Conservation (phyloP, 805 yeast genomes). For the Wickerhamomyces canadensis region DNA sequence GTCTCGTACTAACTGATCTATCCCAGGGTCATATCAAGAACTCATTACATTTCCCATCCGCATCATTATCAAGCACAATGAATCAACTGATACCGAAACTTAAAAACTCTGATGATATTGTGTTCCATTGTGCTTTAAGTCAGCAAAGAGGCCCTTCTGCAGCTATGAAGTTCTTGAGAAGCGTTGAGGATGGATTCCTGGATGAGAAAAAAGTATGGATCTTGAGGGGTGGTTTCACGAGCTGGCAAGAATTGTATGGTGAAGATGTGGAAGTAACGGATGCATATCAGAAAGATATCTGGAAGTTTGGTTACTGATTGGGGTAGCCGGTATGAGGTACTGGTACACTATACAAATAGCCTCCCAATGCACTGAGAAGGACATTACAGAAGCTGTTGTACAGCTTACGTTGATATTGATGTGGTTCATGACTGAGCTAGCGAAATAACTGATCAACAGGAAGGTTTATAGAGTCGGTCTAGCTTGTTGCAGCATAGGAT, state of each 20-base stretch:
- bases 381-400: too few relatives aligned
- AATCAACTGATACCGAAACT: slow-evolving; percentile 14
- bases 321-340: too few relatives aligned
- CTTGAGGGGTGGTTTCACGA: slow-evolving; percentile 76
- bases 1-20: slow-evolving; percentile 7
- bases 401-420: too few relatives aligned
- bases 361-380: too few relatives aligned
- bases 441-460: too few relatives aligned
- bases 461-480: too few relatives aligned
- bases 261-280: slow-evolving; percentile 60
- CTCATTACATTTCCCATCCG: slow-evolving; percentile 49
- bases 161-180: slow-evolving; percentile 52
- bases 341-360: too few relatives aligned
- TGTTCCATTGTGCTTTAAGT: slow-evolving; percentile 87
- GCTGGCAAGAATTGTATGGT: slow-evolving; percentile 79
- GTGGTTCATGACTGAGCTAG: too few relatives aligned
- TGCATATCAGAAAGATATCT: slow-evolving; percentile 41
- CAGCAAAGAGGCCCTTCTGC: slow-evolving; percentile 92
- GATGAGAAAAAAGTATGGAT: slow-evolving; percentile 54
- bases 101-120: slow-evolving; percentile 40
- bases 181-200: slow-evolving; percentile 19
- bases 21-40: slow-evolving; percentile 52
- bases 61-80: slow-evolving; percentile 34
- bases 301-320: slow-evolving; percentile 26
- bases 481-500: too few relatives aligned